Conservation (phyloP, 2,329 filamentous ascomycete genomes). For the Tolypocladium ovalisporum region DNA sequence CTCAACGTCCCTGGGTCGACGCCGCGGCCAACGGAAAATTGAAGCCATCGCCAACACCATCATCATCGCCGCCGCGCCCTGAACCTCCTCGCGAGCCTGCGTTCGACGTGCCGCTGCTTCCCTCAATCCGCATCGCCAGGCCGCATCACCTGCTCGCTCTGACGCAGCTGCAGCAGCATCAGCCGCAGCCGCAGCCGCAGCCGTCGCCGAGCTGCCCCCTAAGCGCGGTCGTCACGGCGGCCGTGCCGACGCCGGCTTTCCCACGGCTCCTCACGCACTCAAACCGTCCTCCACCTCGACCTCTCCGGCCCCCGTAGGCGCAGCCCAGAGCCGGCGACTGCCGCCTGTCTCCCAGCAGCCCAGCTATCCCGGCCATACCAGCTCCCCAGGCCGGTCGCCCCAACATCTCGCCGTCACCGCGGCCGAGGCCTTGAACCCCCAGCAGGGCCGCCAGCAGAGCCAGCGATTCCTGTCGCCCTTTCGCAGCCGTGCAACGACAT, state of each 20-base stretch:
- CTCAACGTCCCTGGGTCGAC: not conserved
- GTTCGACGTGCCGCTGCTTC: not conserved
- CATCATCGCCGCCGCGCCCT: not conserved
- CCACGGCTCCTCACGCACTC: constrained; percentile 38
- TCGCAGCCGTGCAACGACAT: constrained; percentile 25
- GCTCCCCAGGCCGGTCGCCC: not conserved
- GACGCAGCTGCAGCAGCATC: not conserved
- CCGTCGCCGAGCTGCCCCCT: constrained; percentile 3
- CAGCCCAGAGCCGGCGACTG: constrained; percentile 15
- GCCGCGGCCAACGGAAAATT: not conserved
- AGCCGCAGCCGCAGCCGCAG: not conserved
- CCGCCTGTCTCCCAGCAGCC: constrained; percentile 20
- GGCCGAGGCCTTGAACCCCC: not conserved
- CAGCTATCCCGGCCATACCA: constrained; percentile 11
- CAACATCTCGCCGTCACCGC: not conserved
- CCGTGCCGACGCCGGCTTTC: constrained; percentile 28
- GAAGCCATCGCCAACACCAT: constrained; percentile 1
- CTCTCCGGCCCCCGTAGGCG: constrained; percentile 17
- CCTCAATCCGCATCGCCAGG: not conserved
- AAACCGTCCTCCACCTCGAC: constrained; percentile 10
- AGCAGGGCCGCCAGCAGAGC: constrained; percentile 2
- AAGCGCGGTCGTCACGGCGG: constrained; percentile 35
- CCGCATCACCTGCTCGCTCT: not conserved
- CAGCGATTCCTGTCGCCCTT: constrained; percentile 21
- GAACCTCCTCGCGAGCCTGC: not conserved